These are phyloP conservation scores for Coriolopsis trogii DNA, from an alignment of 1,284 basidiomycete genomes.

Conservation along the genomic window DNA sequence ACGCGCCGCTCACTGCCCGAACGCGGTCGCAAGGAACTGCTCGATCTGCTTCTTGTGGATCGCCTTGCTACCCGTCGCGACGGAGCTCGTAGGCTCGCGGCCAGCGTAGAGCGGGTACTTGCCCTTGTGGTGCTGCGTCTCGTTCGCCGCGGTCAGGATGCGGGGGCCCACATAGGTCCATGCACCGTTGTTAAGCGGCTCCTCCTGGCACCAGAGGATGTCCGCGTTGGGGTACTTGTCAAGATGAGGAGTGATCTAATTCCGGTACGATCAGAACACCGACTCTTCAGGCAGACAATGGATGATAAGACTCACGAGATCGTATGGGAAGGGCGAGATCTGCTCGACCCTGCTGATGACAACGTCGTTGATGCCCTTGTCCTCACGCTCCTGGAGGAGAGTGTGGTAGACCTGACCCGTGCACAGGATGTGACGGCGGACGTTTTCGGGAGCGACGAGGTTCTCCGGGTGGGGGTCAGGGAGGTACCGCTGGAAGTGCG, in stretches of 20 bases:
- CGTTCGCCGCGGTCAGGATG: constrained; percentile 79
- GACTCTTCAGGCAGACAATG: no score
- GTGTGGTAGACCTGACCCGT: constrained; percentile 94
- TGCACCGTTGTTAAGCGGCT: constrained; percentile 92
- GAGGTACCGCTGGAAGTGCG: constrained; percentile 91
- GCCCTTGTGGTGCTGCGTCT: constrained; percentile 89
- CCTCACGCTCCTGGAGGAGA: constrained; percentile 87
- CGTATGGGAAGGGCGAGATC: constrained; percentile 95
- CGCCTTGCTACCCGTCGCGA: constrained; percentile 90
- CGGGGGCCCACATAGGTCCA: constrained; percentile 94
- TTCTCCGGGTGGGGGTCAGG: constrained; percentile 78
- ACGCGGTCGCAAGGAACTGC: constrained; percentile 65
- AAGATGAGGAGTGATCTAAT: constrained; percentile 80
- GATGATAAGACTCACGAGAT: constrained; percentile 55
- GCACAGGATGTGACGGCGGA: constrained; percentile 92
- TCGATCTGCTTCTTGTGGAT: constrained; percentile 89
- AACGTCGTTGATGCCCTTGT: constrained; percentile 87
- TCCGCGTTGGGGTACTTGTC: constrained; percentile 97
- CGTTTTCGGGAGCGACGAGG: constrained; percentile 82
- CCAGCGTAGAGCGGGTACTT: constrained; percentile 89
- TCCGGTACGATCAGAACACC: constrained; percentile 12
- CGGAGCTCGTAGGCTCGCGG: constrained; percentile 85
- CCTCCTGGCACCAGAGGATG: constrained; percentile 91
- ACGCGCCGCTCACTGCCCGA: constrained; percentile 31
- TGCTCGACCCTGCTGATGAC: constrained; percentile 96